Conservation (phyloP, 768 basidiomycete genomes). For the Auricularia sp. region DNA sequence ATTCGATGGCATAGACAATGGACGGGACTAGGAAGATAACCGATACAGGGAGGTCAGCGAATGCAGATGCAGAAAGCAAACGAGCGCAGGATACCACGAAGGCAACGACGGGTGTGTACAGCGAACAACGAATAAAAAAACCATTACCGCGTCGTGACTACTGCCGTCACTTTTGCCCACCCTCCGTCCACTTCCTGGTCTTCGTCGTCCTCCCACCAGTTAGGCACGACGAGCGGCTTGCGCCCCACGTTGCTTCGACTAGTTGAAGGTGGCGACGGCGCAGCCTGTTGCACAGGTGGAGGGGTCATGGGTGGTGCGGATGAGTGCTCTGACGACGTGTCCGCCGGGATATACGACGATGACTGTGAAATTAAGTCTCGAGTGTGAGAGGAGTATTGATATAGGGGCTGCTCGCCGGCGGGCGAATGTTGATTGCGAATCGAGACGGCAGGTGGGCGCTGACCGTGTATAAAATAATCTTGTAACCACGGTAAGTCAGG, state of each 20-base stretch:
- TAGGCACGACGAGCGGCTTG: background rate
- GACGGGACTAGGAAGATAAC: background rate
- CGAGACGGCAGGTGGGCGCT: background rate
- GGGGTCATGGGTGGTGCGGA: background rate
- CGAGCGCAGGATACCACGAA: background rate
- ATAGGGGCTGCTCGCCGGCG: background rate
- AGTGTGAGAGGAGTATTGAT: background rate
- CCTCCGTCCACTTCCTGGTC: background rate
- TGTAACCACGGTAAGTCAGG: too few relatives aligned
- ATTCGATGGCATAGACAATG: too few relatives aligned
- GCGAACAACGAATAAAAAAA: background rate
- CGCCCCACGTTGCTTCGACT: background rate
- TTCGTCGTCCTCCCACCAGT: constrained; percentile 3
- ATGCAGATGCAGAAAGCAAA: background rate
- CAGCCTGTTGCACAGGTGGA: background rate
- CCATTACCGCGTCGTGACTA: background rate
- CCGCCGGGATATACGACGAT: background rate
- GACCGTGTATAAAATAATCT: too few relatives aligned
- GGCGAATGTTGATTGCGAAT: background rate
- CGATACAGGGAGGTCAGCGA: background rate
- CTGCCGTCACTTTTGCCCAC: background rate
- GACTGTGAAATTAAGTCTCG: background rate
- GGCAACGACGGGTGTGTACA: too few relatives aligned
- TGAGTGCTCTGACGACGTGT: background rate
- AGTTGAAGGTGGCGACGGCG: background rate